Evolutionary conservation across 176 grass and related monocot species (phyloP).

Genomic region (Bolboschoenus planiculmis): DNA sequence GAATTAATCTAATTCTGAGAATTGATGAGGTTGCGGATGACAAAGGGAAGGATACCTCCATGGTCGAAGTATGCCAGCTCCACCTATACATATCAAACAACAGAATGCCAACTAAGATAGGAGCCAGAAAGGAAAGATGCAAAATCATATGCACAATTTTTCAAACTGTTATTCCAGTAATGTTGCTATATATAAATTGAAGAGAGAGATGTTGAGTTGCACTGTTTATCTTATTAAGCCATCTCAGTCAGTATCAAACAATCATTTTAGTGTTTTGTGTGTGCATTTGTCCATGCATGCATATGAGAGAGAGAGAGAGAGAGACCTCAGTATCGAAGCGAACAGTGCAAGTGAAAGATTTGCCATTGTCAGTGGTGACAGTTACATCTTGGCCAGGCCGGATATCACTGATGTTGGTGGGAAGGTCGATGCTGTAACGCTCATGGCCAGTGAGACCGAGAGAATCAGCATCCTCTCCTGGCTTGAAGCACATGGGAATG

Average conservation of each 20-base stretch:
- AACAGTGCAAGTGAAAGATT: constrained; percentile 67
- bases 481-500: constrained; percentile 81
- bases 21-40: constrained; percentile 63
- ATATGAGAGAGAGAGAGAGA: background rate
- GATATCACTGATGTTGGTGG: constrained; percentile 52
- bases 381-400: constrained; percentile 83
- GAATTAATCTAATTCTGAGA: constrained; percentile 37
- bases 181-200: background rate
- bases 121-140: background rate
- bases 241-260: background rate
- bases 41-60: constrained; percentile 85
- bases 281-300: background rate
- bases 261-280: background rate
- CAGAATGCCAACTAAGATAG: background rate
- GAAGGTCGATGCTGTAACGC: constrained; percentile 66
- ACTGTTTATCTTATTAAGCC: background rate
- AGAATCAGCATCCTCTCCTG: constrained; percentile 76
- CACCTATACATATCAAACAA: constrained; percentile 44
- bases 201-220: too few species aligned
- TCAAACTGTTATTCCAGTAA: background rate
- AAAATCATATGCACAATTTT: background rate
- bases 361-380: constrained; percentile 51
- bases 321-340: constrained; percentile 95
- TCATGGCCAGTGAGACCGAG: constrained; percentile 90
- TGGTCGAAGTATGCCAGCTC: constrained; percentile 92